Base-by-base conservation (phyloP, 1,284 basidiomycete species). In the Rugosomyces carneus region DNA sequence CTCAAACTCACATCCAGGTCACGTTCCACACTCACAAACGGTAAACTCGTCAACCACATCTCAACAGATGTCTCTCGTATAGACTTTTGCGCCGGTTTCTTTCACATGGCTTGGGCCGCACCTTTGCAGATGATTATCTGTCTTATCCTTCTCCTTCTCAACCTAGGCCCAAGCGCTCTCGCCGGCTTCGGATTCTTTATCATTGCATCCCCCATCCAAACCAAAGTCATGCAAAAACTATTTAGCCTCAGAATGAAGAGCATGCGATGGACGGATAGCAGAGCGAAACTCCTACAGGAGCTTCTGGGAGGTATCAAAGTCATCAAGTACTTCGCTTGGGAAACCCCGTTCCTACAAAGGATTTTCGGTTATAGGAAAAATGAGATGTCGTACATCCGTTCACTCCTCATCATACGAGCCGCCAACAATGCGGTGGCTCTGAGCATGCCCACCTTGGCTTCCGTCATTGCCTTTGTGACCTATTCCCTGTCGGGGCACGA, bases 201-300 rank as follows among this genome's bases (percentile, higher is more conserved):
- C 21, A 42, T 92, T 5, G 64, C 63, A 3, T 70, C 67, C 4
- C 74, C 74, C 0, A 53, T 81, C 0, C 93, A 94, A 63, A 80
- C 78, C 0, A 59, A 68, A 45, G 75, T 81, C 37, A 89, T 96
- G 84, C 87, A 82, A 62, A 69, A 68, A 11, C 73, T 94, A 40
- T 90, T 95, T 61, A 64, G 60, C 1, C 62, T 87, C 38, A 78
- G 93, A 13, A 72, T 75, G 50, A 85, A 85, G 59, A 81, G 83
- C 35, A 95, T 96, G 89, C 62, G 69, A 2, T 97, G 89, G 89
- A 97, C 93, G 53, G 94, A 97, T 60, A 86, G 86, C 54, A 76
- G 92, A 11, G 84, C 87, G 4, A 89, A 89, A 56, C 66, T 92
- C 1, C 72, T 93, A 5, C 88, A 91, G 60, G 91, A 93, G 57